Percentiles rank a stretch among this genome's conserved stretches.
These are phyloP conservation scores for Hortaea sp. DNA, from an alignment of 2,329 filamentous ascomycete species.

Conservation along the genomic window DNA sequence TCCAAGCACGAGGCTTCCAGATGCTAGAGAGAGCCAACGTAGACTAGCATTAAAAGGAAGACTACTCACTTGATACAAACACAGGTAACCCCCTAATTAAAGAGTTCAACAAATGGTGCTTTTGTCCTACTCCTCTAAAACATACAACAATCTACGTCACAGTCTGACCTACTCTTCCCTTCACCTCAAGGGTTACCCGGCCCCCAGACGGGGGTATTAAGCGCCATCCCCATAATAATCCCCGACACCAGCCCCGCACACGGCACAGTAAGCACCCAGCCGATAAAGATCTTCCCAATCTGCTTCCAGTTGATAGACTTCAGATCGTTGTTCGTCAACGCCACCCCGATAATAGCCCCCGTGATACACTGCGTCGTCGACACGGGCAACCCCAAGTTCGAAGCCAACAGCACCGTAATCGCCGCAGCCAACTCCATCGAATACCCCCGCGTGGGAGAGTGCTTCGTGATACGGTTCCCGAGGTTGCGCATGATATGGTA, in stretches of 20 bases:
- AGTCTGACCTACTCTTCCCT: too few species aligned
- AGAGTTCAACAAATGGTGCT: too few species aligned
- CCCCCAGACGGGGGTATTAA: slow-evolving; percentile 1
- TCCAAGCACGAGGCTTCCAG: too few species aligned
- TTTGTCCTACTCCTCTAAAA: too few species aligned
- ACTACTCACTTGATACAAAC: too few species aligned
- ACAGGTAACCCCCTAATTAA: too few species aligned
- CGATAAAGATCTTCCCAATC: slow-evolving; percentile 49
- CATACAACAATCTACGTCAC: too few species aligned
- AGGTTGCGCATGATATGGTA: slow-evolving; percentile 54
- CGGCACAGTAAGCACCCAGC: slow-evolving; percentile 53
- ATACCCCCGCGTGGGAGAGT: slow-evolving; percentile 49
- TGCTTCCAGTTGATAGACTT: slow-evolving; percentile 52
- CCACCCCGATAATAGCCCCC: slow-evolving; percentile 50
- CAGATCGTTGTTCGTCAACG: slow-evolving; percentile 48
- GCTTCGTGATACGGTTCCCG: slow-evolving; percentile 50
- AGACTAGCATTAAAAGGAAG: too few species aligned
- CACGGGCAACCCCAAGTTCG: slow-evolving; percentile 50
- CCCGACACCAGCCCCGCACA: slow-evolving; percentile 46
- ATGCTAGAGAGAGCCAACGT: too few species aligned
- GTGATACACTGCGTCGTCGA: slow-evolving; percentile 56
- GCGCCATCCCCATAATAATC: slow-evolving; percentile 10
- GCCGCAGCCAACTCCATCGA: slow-evolving; percentile 52
- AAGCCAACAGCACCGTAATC: slow-evolving; percentile 52
- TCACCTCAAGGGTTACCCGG: background rate